A percentile compares a stretch with the other conserved stretches of the same genome.
Evolutionary conservation across 306 rosid genomes (phyloP).

Genomic region (Astragalus membranaceus): DNA sequence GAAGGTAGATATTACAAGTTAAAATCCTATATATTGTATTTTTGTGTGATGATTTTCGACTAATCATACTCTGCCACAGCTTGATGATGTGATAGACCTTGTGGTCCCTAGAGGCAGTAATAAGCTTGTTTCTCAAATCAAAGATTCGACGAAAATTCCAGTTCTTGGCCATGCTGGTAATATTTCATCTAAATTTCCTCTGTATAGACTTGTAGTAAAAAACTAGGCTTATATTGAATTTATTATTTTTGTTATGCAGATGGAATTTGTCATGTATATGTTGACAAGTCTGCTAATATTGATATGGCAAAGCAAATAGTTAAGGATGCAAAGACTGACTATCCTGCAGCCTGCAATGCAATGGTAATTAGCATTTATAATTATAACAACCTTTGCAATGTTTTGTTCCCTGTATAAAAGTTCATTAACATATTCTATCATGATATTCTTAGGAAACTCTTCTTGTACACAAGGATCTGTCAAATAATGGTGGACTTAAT

Average conservation of each 20-base stretch:
- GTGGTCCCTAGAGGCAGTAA: conserved; percentile 95
- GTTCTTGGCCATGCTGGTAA: conserved; percentile 94
- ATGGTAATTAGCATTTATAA: conserved; percentile 53
- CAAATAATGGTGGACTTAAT: conserved; percentile 39
- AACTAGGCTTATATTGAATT: conserved; percentile 12
- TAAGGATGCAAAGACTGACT: conserved; percentile 68
- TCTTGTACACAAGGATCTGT: conserved; percentile 71
- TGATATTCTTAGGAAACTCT: conserved; percentile 66
- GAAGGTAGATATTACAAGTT: conserved; percentile 42
- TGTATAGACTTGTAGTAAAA: background rate
- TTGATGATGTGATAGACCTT: conserved; percentile 90
- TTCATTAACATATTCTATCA: conserved; percentile 7
- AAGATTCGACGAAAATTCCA: conserved; percentile 83
- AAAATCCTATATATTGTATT: background rate
- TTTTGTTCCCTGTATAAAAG: background rate
- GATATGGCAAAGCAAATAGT: conserved; percentile 74
- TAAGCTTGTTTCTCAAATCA: conserved; percentile 81
- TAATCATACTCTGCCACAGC: conserved; percentile 44
- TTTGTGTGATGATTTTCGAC: conserved; percentile 12
- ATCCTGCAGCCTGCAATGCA: conserved; percentile 83
- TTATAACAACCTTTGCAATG: conserved; percentile 1
- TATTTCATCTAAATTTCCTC: conserved; percentile 2
- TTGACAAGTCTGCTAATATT: conserved; percentile 70
- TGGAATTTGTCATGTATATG: conserved; percentile 78
- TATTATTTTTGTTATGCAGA: conserved; percentile 41